phyloP scores from a whole-genome alignment of 2,329 filamentous ascomycete species.

The Emergomyces africanus region DNA sequence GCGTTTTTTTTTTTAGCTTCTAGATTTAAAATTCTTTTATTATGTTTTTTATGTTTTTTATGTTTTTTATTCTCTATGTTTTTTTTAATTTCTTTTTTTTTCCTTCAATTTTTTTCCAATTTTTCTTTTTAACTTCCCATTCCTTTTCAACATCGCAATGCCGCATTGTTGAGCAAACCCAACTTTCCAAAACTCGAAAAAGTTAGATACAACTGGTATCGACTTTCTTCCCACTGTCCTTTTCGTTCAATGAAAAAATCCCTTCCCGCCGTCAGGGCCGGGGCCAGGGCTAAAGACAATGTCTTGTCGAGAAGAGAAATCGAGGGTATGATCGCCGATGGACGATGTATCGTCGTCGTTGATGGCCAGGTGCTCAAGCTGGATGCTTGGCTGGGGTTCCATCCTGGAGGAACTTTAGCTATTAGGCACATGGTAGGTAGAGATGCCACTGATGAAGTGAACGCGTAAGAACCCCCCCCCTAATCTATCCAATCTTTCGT shows the following conservation, averaged over 20 bases:
- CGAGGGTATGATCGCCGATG: slow-evolving; percentile 72
- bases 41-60: too few species aligned
- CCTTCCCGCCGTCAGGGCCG: background rate
- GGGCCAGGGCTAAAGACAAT: slow-evolving; percentile 26
- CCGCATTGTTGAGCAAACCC: background rate
- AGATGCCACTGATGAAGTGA: slow-evolving; percentile 89
- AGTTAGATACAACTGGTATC: background rate
- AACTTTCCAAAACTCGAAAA: background rate
- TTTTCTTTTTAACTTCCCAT: background rate
- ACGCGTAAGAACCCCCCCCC: slow-evolving; percentile 47
- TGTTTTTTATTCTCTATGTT: too few species aligned
- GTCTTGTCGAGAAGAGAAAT: slow-evolving; percentile 52
- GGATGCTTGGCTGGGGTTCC: slow-evolving; percentile 76
- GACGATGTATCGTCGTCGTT: slow-evolving; percentile 65
- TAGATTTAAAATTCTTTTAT: too few species aligned
- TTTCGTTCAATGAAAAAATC: background rate
- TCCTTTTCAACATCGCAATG: background rate
- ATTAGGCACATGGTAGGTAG: slow-evolving; percentile 86
- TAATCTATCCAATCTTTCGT: background rate
- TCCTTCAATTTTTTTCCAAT: too few species aligned
- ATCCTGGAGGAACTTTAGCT: slow-evolving; percentile 82
- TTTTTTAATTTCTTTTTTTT: too few species aligned
- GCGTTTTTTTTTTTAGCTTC: too few species aligned
- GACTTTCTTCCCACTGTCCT: background rate
- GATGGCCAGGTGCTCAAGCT: slow-evolving; percentile 71